These are phyloP conservation scores for Pythium sp. DNA, from an alignment of 352 stramenopile species.

Conservation along the genomic window DNA sequence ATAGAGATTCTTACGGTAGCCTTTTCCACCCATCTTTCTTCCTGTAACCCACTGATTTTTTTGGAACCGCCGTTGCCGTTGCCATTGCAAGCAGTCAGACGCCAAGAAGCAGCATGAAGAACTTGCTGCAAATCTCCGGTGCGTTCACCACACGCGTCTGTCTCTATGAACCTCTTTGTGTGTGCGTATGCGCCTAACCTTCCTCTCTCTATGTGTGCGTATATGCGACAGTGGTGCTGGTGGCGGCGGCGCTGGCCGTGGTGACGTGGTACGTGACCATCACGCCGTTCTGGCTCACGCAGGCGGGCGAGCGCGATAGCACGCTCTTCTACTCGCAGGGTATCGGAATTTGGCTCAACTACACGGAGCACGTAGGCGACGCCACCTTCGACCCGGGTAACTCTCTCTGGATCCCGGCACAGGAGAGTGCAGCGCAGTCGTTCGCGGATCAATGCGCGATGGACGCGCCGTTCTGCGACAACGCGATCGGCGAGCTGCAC, in stretches of 20 bases:
- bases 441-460: constrained; percentile 55
- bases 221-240: constrained; percentile 35
- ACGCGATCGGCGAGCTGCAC: constrained; percentile 60
- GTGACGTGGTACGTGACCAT: constrained; percentile 74
- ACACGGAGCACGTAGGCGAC: constrained; percentile 73
- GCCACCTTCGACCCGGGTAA: constrained; percentile 67
- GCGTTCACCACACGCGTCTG: neutral
- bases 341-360: constrained; percentile 81
- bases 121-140: constrained; percentile 43
- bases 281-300: constrained; percentile 61
- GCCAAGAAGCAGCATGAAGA: constrained; percentile 29
- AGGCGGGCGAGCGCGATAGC: constrained; percentile 47
- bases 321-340: constrained; percentile 71
- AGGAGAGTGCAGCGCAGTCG: constrained; percentile 50
- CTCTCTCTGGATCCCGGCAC: constrained; percentile 70
- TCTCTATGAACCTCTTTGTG: neutral
- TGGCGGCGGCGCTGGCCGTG: constrained; percentile 41
- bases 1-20: too few species aligned
- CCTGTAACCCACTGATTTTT: too few species aligned
- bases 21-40: too few species aligned
- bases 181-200: neutral
- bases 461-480: constrained; percentile 39
- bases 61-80: neutral
- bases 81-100: neutral
- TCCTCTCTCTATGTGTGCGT: neutral